Percentiles rank a stretch among this genome's conserved stretches.
Conservation (phyloP, 345 rosid genomes). For the Aquilaria malaccensis region DNA sequence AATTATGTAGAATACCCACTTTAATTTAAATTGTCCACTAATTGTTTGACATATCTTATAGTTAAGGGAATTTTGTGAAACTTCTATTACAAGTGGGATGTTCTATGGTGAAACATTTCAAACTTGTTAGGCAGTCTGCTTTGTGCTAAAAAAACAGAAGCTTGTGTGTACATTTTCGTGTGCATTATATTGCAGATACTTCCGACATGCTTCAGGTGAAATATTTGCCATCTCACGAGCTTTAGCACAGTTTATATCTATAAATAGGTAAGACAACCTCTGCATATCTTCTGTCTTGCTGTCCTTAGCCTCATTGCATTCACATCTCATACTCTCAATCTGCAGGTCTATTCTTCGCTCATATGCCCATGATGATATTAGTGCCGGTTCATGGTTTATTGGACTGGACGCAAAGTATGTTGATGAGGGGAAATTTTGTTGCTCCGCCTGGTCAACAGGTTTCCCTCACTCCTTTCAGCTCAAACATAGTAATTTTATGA, state of each 20-base stretch:
- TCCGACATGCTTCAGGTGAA: conserved; percentile 76
- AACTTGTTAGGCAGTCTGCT: no score
- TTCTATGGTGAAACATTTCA: no score
- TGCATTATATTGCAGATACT: conserved; percentile 37
- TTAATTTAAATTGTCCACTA: no score
- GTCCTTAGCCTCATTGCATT: no score
- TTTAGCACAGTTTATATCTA: conserved; percentile 61
- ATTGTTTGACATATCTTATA: no score
- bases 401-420: conserved; percentile 64
- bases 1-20: no score
- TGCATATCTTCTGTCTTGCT: neutral
- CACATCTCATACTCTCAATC: no score
- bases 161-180: no score
- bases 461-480: neutral
- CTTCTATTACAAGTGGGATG: no score
- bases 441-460: conserved; percentile 79
- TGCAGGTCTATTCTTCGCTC: conserved; percentile 53
- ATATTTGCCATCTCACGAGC: conserved; percentile 59
- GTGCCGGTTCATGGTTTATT: conserved; percentile 73
- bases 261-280: conserved; percentile 41
- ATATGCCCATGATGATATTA: conserved; percentile 70
- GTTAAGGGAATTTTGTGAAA: no score
- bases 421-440: conserved; percentile 66
- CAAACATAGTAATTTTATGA: no score
- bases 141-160: no score